A percentile compares a stretch with the other conserved stretches of the same genome.
Evolutionary conservation across 371 early-diverging fungal genomes (phyloP).

Genomic region (Saksenaea oblongispora): DNA sequence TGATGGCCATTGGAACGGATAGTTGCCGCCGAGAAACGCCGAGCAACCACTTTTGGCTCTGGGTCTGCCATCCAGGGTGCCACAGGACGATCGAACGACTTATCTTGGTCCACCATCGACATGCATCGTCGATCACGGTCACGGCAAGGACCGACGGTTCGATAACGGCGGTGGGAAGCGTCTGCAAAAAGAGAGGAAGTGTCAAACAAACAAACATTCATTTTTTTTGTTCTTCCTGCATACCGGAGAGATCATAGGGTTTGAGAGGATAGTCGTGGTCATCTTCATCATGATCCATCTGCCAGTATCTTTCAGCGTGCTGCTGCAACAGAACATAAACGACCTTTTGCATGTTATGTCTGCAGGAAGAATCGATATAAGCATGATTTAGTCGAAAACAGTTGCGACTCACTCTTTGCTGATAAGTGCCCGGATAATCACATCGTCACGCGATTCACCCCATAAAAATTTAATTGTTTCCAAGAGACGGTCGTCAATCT

Average conservation of each 20-base stretch:
- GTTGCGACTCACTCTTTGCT: slow-evolving; percentile 41
- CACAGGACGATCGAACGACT: slow-evolving; percentile 16
- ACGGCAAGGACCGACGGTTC: slow-evolving; percentile 29
- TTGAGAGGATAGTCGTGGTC: slow-evolving; percentile 7
- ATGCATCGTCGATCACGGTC: slow-evolving; percentile 38
- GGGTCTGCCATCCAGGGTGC: slow-evolving; percentile 25
- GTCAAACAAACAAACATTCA: not conserved
- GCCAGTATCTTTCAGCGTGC: slow-evolving; percentile 52
- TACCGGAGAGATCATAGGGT: slow-evolving; percentile 9
- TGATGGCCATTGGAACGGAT: slow-evolving; percentile 10
- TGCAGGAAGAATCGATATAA: no score
- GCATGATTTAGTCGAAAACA: no score
- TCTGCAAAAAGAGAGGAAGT: not conserved
- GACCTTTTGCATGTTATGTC: slow-evolving; percentile 57
- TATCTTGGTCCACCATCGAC: slow-evolving; percentile 34
- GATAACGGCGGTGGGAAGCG: slow-evolving; percentile 29
- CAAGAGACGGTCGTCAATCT: slow-evolving; percentile 38
- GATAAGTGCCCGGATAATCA: slow-evolving; percentile 37
- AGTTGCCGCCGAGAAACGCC: slow-evolving; percentile 14
- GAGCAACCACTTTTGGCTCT: slow-evolving; percentile 13
- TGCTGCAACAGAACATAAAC: slow-evolving; percentile 50
- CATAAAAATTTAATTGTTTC: slow-evolving; percentile 43
- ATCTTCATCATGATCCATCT: slow-evolving; percentile 46
- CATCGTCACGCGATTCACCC: slow-evolving; percentile 40
- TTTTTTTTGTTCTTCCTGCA: no score